A percentile compares a stretch with the other conserved stretches of the same genome.
Conservation (phyloP, 352 stramenopile genomes). For the Phytophthora megakarya region DNA sequence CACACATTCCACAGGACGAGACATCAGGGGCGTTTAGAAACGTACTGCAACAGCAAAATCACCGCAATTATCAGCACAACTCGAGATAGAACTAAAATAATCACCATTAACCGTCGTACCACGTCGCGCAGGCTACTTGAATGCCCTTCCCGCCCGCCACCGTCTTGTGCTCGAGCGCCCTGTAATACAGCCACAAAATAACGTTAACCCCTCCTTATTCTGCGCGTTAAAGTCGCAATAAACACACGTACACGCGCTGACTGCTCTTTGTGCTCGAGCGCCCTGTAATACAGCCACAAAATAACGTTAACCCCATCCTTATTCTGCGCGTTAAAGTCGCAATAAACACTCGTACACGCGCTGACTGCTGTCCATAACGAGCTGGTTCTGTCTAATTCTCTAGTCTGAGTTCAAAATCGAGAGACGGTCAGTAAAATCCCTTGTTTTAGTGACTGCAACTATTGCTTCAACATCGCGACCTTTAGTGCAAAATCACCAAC, state of each 20-base stretch:
- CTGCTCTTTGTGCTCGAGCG: conserved; percentile 47
- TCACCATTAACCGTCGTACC: conserved; percentile 29
- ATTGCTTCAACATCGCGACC: conserved; percentile 17
- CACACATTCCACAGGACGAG: conserved; percentile 72
- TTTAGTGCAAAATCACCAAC: not conserved
- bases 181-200: conserved; percentile 5
- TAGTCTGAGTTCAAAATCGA: not conserved
- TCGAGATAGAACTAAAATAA: not conserved
- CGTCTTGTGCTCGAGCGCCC: conserved; percentile 54
- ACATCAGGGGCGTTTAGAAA: conserved; percentile 69
- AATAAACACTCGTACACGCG: conserved; percentile 14
- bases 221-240: not conserved
- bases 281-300: conserved; percentile 10
- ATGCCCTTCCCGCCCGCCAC: conserved; percentile 63
- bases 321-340: not conserved
- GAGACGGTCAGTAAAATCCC: not conserved
- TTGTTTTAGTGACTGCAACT: conserved; percentile 17
- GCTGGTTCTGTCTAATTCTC: conserved; percentile 16
- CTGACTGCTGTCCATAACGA: too few species aligned
- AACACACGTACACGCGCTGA: conserved; percentile 24
- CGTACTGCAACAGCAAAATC: conserved; percentile 45
- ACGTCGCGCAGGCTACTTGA: conserved; percentile 56
- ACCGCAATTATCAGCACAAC: not conserved
- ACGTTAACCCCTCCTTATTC: not conserved
- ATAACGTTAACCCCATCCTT: not conserved